A percentile compares a stretch with the other conserved stretches of the same genome.
These are phyloP conservation scores for Agrostemma githago DNA, from an alignment of 148 eudicot species.

Conservation along the genomic window DNA sequence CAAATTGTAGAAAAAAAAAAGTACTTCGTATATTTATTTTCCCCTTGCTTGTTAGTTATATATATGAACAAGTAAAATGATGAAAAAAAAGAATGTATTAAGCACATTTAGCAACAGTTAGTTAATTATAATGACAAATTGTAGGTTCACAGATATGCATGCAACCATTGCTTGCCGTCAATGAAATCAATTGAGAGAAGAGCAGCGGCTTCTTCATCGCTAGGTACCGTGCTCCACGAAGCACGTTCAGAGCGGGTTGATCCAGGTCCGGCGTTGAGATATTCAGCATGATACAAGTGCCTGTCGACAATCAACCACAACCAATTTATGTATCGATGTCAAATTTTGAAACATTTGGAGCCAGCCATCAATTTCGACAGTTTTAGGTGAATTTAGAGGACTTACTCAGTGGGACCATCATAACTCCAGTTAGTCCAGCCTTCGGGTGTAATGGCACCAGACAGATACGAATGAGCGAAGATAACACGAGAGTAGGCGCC, in stretches of 20 bases:
- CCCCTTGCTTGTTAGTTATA: neutral
- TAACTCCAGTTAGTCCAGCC: conserved; percentile 86
- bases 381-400: neutral
- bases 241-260: conserved; percentile 38
- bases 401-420: conserved; percentile 57
- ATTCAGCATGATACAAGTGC: conserved; percentile 59
- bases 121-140: neutral
- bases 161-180: conserved; percentile 71
- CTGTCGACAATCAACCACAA: conserved; percentile 34
- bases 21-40: conserved; percentile 4
- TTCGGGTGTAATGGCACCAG: conserved; percentile 48
- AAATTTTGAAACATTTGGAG: neutral
- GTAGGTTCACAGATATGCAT: conserved; percentile 24
- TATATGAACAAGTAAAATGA: neutral
- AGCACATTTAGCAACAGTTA: neutral
- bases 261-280: conserved; percentile 71
- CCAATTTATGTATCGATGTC: neutral
- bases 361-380: neutral
- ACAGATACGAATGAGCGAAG: conserved; percentile 68
- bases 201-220: conserved; percentile 44
- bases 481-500: conserved; percentile 66
- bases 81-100: neutral
- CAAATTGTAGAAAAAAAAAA: neutral
- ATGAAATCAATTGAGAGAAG: conserved; percentile 53
- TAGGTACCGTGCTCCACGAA: conserved; percentile 48